A percentile compares a stretch with the other conserved stretches of the same genome.
These are phyloP conservation scores for Sporisorium reilianum DNA, from an alignment of 1,284 basidiomycete genomes.

Conservation along the genomic window DNA sequence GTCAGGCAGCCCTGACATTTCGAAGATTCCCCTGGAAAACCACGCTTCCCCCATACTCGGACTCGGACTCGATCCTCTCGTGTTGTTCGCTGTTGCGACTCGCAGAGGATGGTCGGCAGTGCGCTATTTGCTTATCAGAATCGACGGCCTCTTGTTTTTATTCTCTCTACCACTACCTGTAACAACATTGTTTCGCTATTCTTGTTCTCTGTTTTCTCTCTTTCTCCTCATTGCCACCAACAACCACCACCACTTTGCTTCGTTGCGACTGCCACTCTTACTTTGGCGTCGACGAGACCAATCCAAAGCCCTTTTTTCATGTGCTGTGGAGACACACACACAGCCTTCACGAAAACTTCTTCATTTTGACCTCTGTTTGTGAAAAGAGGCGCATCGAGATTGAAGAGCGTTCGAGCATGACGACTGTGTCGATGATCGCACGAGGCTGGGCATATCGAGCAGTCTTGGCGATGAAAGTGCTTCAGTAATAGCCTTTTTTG, in stretches of 20 bases:
- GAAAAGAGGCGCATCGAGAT: no score
- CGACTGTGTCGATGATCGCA: no score
- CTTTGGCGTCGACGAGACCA: constrained; percentile 2
- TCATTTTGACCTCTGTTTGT: not conserved
- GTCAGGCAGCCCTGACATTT: constrained; percentile 33
- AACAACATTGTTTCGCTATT: constrained; percentile 28
- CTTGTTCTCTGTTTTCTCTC: constrained; percentile 6
- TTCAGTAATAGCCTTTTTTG: no score
- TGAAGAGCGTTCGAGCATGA: no score
- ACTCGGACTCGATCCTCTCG: not conserved
- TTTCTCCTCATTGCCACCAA: constrained; percentile 1
- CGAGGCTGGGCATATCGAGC: not conserved
- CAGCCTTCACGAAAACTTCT: not conserved
- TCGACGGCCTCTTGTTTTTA: constrained; percentile 6
- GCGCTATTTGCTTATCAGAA: constrained; percentile 1
- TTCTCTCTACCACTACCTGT: constrained; percentile 15
- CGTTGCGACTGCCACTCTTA: not conserved
- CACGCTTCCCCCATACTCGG: not conserved
- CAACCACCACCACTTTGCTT: constrained; percentile 15
- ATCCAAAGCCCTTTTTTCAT: constrained; percentile 4
- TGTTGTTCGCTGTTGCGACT: not conserved
- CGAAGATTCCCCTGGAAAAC: constrained; percentile 9
- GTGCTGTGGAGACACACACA: not conserved
- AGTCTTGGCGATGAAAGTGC: no score
- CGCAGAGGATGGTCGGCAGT: not conserved